Percentiles rank a stretch among this genome's conserved stretches.
Conservation (phyloP, 495 filamentous ascomycete genomes). For the Parathielavia appendiculata region DNA sequence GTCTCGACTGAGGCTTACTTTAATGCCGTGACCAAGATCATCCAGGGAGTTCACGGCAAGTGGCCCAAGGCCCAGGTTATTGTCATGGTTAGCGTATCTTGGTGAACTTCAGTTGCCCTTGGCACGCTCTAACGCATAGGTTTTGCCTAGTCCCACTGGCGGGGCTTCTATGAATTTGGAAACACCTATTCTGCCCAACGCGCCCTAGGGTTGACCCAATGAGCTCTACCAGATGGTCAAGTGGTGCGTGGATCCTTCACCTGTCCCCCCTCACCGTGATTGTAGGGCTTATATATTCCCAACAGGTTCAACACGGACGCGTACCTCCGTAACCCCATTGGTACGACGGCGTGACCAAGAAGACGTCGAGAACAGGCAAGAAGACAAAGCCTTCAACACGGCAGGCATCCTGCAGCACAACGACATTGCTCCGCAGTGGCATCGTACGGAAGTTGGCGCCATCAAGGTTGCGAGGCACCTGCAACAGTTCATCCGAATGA, state of each 20-base stretch:
- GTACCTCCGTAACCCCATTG: slow-evolving; percentile 39
- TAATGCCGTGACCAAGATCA: slow-evolving; percentile 53
- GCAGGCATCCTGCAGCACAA: slow-evolving; percentile 65
- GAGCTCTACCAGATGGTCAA: slow-evolving; percentile 52
- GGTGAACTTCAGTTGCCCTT: neutral
- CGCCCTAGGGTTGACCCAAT: slow-evolving; percentile 44
- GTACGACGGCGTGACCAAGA: slow-evolving; percentile 44
- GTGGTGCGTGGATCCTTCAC: slow-evolving; percentile 23
- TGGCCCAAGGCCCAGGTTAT: slow-evolving; percentile 61
- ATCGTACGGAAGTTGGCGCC: slow-evolving; percentile 63
- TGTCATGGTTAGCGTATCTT: slow-evolving; percentile 47
- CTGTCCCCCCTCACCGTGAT: too few relatives aligned
- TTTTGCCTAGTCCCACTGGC: slow-evolving; percentile 55
- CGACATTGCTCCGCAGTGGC: slow-evolving; percentile 58
- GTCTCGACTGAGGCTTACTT: slow-evolving; percentile 51
- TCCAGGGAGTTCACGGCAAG: slow-evolving; percentile 55
- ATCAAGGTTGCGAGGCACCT: slow-evolving; percentile 64
- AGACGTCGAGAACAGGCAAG: slow-evolving; percentile 32
- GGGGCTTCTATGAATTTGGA: slow-evolving; percentile 49
- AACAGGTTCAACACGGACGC: slow-evolving; percentile 44
- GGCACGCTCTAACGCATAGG: neutral
- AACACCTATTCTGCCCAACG: slow-evolving; percentile 49
- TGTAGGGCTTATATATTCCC: neutral
- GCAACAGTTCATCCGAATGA: slow-evolving; percentile 49
- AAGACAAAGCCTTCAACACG: slow-evolving; percentile 54